Percentiles rank a stretch among this genome's conserved stretches.
Conservation (phyloP, 164 flowering plant species). For the Amborella trichopoda region DNA sequence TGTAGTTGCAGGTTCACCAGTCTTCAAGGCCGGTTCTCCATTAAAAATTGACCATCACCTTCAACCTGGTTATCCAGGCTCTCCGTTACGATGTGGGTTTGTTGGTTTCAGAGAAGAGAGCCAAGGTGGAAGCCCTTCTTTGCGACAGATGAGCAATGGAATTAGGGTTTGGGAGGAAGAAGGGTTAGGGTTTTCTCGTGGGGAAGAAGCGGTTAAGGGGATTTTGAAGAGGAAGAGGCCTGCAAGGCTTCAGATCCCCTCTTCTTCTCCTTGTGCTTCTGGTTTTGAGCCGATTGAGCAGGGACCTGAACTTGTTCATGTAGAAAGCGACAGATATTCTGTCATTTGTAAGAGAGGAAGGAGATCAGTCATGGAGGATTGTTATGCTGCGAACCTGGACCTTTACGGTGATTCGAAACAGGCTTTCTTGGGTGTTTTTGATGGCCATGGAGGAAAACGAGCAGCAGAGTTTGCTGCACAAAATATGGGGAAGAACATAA, state of each 20-base stretch:
- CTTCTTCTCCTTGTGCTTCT: not conserved
- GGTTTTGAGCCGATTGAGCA: conserved; percentile 6
- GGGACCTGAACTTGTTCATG: conserved; percentile 12
- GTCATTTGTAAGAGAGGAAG: conserved; percentile 31
- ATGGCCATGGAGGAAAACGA: conserved; percentile 85
- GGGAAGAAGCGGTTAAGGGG: not conserved
- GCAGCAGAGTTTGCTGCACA: conserved; percentile 70
- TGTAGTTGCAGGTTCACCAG: too few relatives aligned
- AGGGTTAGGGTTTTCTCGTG: too few relatives aligned
- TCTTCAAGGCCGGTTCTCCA: too few relatives aligned
- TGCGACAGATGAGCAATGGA: too few relatives aligned
- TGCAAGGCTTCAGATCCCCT: conserved; percentile 18
- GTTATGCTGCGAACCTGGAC: conserved; percentile 17
- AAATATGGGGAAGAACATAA: conserved; percentile 43
- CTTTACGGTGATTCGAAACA: conserved; percentile 26
- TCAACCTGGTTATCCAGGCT: too few relatives aligned
- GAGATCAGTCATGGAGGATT: conserved; percentile 35
- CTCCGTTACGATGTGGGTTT: too few relatives aligned
- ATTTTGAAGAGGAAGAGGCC: conserved; percentile 18
- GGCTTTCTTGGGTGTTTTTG: conserved; percentile 64
- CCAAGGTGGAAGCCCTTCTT: too few relatives aligned
- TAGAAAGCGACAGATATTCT: conserved; percentile 20
- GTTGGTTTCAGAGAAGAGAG: too few relatives aligned
- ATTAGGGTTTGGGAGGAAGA: too few relatives aligned
- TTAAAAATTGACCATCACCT: too few relatives aligned